phyloP scores from a whole-genome alignment of 2,329 filamentous ascomycete species.

The Cordyceps militaris region DNA sequence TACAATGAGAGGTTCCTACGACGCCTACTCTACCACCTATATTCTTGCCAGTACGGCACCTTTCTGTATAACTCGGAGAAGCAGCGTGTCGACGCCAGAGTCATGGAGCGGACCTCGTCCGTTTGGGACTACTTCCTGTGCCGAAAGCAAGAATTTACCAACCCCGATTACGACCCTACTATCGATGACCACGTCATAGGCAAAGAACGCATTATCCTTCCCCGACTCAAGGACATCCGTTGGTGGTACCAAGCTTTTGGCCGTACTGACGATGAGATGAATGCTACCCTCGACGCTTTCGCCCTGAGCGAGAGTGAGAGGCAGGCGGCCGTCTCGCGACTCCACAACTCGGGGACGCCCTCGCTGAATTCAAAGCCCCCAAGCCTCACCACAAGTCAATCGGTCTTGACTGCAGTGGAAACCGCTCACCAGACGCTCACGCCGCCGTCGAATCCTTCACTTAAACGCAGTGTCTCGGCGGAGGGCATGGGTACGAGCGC shows the following conservation, averaged over 20 bases:
- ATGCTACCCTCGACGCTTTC: conserved; percentile 53
- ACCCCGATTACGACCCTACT: conserved; percentile 66
- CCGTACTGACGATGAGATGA: conserved; percentile 87
- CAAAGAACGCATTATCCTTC: conserved; percentile 77
- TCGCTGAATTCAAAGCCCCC: conserved; percentile 32
- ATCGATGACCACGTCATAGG: conserved; percentile 75
- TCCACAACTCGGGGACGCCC: conserved; percentile 24
- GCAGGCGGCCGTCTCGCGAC: conserved; percentile 29
- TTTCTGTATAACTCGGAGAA: conserved; percentile 95
- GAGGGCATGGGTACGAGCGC: conserved; percentile 20
- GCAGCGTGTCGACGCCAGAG: conserved; percentile 64
- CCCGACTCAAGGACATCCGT: conserved; percentile 66
- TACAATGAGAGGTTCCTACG: conserved; percentile 92
- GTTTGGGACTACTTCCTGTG: conserved; percentile 96
- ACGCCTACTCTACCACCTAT: conserved; percentile 83
- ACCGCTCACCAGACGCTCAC: conserved; percentile 47
- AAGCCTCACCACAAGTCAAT: conserved; percentile 35
- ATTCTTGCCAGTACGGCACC: conserved; percentile 94
- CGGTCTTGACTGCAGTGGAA: conserved; percentile 54
- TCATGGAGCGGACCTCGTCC: conserved; percentile 67
- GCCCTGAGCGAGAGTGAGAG: conserved; percentile 42
- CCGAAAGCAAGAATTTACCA: conserved; percentile 72
- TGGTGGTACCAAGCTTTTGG: conserved; percentile 94
- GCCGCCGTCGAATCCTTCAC: conserved; percentile 29
- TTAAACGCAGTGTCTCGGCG: conserved; percentile 39